Conservation (phyloP, 352 stramenopile genomes). For the Globisporangium recalcitrans region DNA sequence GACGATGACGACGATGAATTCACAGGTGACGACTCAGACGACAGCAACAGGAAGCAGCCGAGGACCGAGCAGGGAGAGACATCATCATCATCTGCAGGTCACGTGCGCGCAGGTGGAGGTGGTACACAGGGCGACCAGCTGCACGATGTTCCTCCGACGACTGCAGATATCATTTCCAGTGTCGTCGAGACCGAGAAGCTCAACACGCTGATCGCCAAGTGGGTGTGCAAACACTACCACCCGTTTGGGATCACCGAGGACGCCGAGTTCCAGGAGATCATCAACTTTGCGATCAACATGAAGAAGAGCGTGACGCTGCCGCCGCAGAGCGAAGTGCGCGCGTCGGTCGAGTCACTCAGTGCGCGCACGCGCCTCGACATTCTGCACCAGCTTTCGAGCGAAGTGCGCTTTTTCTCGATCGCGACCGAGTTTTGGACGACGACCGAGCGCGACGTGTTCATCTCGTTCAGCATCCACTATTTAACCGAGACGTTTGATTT, state of each 20-base stretch:
- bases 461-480: conserved; percentile 47
- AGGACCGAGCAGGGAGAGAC: conserved; percentile 1
- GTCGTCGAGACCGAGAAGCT: conserved; percentile 36
- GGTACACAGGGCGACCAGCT: conserved; percentile 1
- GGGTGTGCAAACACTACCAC: conserved; percentile 46
- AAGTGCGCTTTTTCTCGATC: conserved; percentile 46
- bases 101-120: conserved; percentile 4
- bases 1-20: conserved; percentile 13
- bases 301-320: conserved; percentile 32
- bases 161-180: conserved; percentile 20
- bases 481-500: conserved; percentile 36
- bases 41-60: conserved; percentile 5
- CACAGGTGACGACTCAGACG: conserved; percentile 12
- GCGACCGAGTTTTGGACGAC: conserved; percentile 44
- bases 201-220: conserved; percentile 39
- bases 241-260: conserved; percentile 40
- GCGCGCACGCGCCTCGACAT: conserved; percentile 35
- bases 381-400: conserved; percentile 36
- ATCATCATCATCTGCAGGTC: conserved; percentile 2
- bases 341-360: conserved; percentile 39
- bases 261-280: conserved; percentile 38
- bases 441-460: conserved; percentile 35
- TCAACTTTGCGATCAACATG: conserved; percentile 33
- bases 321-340: conserved; percentile 31
- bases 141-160: background rate